These are phyloP conservation scores for Fusarium sp. DNA, from an alignment of 2,329 filamentous ascomycete genomes.

Conservation along the genomic window DNA sequence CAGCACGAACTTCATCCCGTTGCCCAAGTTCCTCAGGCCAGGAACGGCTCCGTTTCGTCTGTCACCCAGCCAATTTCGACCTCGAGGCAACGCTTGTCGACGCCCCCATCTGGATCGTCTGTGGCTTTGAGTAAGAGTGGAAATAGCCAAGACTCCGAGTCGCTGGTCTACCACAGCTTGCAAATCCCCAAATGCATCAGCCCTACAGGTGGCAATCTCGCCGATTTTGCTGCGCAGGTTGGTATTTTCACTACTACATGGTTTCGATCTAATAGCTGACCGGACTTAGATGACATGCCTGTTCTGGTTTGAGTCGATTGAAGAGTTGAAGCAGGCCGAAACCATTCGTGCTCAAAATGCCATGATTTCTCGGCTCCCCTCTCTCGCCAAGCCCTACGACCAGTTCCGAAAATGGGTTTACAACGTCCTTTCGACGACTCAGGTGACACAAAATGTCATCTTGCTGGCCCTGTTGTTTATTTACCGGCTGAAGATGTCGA, in stretches of 20 bases:
- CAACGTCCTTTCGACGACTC: constrained; percentile 91
- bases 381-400: constrained; percentile 81
- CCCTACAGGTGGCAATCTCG: constrained; percentile 80
- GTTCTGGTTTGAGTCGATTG: constrained; percentile 95
- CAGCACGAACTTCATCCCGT: constrained; percentile 31
- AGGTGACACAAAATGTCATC: constrained; percentile 97
- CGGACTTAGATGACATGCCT: constrained; percentile 87
- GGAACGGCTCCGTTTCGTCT: constrained; percentile 38
- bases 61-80: constrained; percentile 31
- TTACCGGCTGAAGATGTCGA: constrained; percentile 91
- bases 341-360: constrained; percentile 63
- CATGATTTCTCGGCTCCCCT: constrained; percentile 70
- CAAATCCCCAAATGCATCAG: constrained; percentile 85
- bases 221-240: constrained; percentile 89
- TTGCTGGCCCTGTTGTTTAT: constrained; percentile 92
- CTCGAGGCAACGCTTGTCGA: constrained; percentile 55
- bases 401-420: constrained; percentile 96
- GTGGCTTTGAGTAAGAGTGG: constrained; percentile 48
- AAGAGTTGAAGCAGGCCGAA: constrained; percentile 83
- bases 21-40: constrained; percentile 29
- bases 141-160: constrained; percentile 54
- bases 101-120: constrained; percentile 54
- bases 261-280: constrained; percentile 22
- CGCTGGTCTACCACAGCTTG: constrained; percentile 72
- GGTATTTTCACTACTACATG: constrained; percentile 43